Base-by-base conservation (phyloP, 371 early-diverging fungal species). In the Ordospora pajunii region DNA sequence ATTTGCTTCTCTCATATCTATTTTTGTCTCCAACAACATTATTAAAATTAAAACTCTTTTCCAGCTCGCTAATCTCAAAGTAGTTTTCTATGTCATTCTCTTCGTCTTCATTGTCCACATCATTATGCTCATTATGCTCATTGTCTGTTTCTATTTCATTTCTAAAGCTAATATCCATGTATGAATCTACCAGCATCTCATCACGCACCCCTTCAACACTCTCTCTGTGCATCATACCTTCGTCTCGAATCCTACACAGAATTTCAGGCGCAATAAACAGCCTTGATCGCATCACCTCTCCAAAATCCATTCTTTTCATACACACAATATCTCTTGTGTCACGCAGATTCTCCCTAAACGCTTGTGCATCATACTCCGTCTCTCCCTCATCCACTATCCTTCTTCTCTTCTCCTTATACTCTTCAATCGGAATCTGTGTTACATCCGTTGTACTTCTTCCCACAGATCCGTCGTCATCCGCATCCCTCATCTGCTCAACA, bases 231-330 rank as follows among this genome's bases (percentile, higher is more conserved):
- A 37, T 7, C 19, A 58, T 58, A 17, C 40, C 25, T 25, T 40
- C 40, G 12, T 17, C 6, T 6, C 58, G 2, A 2, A 58, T 58
- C 40, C 37, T 58, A 12, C 37, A 58, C 14, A 58, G 19, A 37
- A 58, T 58, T n/a, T 58, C 58, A 14, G 58, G 58, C n/a, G 58
- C 58, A 58, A 58, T 25, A 7, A 40, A 58, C 14, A 58, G 58
- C n/a, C 19, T 58, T 3, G 58, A 58, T 2, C 17, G 37, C 11
- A 58, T 27, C 40, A 37, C 58, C 0, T 58, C 37, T 6, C 22
- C 32, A 37, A 58, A 37, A 14, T 58, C 58, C 5, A 58, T 19
- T 10, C 19, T 58, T n/a, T 58, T 40, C 58, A n/a, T 58, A 37
- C 7, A 37, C 6, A 58, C 37, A 37, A 58, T 58, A 37, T 58